These are phyloP conservation scores for Rhododendron mucronatum DNA, from an alignment of 148 eudicot species.

Conservation along the genomic window DNA sequence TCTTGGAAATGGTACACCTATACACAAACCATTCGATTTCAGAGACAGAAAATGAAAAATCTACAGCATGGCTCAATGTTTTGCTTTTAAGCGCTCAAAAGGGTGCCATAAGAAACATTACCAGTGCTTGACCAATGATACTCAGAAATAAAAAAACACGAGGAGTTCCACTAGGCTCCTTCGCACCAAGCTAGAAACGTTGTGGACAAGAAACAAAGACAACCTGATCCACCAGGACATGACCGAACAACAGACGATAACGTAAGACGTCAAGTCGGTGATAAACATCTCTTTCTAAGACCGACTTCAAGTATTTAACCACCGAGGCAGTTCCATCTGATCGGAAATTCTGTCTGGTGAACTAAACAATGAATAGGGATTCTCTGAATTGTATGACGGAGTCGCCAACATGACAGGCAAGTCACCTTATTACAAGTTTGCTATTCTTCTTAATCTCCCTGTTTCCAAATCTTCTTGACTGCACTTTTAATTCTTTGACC, in stretches of 20 bases:
- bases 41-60: conserved; percentile 1
- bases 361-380: background rate
- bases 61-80: background rate
- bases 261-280: background rate
- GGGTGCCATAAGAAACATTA: background rate
- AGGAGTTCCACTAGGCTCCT: background rate
- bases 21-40: conserved; percentile 7
- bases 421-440: background rate
- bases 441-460: background rate
- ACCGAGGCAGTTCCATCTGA: background rate
- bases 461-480: background rate
- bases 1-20: conserved; percentile 27
- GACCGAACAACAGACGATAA: background rate
- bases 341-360: background rate
- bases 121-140: background rate
- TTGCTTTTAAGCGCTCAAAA: conserved; percentile 4
- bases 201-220: background rate
- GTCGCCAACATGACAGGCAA: background rate
- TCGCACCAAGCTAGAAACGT: background rate
- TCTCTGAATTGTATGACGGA: background rate
- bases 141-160: background rate
- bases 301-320: background rate
- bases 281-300: background rate
- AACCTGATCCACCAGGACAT: background rate
- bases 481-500: background rate